Percentiles rank a stretch among this genome's conserved stretches.
Conservation (phyloP, 1,139 yeast species). For the Protomyces arabidopsidicola region DNA sequence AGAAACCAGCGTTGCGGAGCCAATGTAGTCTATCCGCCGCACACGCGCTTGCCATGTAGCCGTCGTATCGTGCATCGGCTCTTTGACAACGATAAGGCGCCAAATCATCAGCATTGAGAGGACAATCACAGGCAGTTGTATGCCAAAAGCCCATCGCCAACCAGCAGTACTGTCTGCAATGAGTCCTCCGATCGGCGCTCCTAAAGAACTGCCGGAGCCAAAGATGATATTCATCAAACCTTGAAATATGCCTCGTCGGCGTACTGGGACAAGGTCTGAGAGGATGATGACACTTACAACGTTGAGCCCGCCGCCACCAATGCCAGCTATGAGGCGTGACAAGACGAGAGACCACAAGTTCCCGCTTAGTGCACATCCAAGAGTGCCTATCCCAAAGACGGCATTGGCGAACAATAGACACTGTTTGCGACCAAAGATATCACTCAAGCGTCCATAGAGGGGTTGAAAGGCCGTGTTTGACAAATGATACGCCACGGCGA, state of each 20-base stretch:
- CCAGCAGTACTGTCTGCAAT: conserved; percentile 65
- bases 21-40: conserved; percentile 63
- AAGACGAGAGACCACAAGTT: conserved; percentile 45
- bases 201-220: conserved; percentile 67
- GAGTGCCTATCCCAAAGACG: conserved; percentile 46
- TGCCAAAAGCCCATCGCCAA: conserved; percentile 66
- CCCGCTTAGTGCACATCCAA: conserved; percentile 45
- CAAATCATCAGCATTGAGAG: conserved; percentile 42
- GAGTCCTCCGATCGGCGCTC: conserved; percentile 68
- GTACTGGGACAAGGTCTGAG: conserved; percentile 49
- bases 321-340: conserved; percentile 50
- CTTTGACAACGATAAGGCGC: conserved; percentile 23
- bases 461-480: conserved; percentile 68
- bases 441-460: conserved; percentile 54
- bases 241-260: conserved; percentile 49
- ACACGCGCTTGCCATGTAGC: conserved; percentile 31
- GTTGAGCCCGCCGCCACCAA: conserved; percentile 52
- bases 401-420: conserved; percentile 46
- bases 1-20: conserved; percentile 48
- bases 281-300: conserved; percentile 48
- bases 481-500: conserved; percentile 58
- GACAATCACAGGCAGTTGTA: conserved; percentile 63
- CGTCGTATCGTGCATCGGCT: conserved; percentile 25
- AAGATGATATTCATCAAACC: conserved; percentile 53
- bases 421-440: conserved; percentile 50